Percentiles rank a stretch among this genome's conserved stretches.
These are phyloP conservation scores for Spinacia oleracea DNA, from an alignment of 179 eudicot genomes.

Conservation along the genomic window DNA sequence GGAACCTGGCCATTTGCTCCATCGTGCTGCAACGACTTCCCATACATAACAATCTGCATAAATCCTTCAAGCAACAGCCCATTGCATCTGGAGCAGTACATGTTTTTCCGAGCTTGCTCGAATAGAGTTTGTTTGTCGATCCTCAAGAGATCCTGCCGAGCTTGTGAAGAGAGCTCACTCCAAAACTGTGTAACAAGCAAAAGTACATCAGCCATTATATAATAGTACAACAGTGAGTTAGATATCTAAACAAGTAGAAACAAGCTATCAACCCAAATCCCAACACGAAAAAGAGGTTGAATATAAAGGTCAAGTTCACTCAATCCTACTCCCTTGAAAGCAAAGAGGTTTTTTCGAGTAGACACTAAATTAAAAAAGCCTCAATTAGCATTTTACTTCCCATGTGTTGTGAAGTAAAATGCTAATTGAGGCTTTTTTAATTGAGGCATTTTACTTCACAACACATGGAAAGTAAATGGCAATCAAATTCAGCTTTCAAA, in stretches of 20 bases:
- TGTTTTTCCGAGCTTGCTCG: slow-evolving; percentile 97
- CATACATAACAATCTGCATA: slow-evolving; percentile 88
- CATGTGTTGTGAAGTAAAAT: too few relatives aligned
- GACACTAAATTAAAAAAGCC: neutral
- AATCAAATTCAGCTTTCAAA: neutral
- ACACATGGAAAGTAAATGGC: neutral
- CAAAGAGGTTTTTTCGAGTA: neutral
- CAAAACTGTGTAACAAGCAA: slow-evolving; percentile 64
- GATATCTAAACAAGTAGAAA: neutral
- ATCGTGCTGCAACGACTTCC: slow-evolving; percentile 86
- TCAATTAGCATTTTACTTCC: slow-evolving; percentile 5
- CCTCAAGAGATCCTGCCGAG: slow-evolving; percentile 77
- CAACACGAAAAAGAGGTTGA: neutral
- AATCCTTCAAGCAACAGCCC: slow-evolving; percentile 92
- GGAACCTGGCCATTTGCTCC: slow-evolving; percentile 45
- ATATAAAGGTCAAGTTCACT: neutral
- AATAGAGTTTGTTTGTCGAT: slow-evolving; percentile 84
- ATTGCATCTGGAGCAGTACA: slow-evolving; percentile 98
- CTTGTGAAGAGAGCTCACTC: slow-evolving; percentile 80
- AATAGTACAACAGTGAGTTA: neutral
- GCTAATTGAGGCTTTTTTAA: too few relatives aligned
- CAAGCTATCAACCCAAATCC: neutral
- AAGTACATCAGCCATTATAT: slow-evolving; percentile 14
- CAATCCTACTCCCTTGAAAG: neutral
- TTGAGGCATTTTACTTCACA: slow-evolving; percentile 2